A percentile compares a stretch with the other conserved stretches of the same genome.
Evolutionary conservation across 106 monocot species (phyloP).

Genomic region (Iris macrosiphon): DNA sequence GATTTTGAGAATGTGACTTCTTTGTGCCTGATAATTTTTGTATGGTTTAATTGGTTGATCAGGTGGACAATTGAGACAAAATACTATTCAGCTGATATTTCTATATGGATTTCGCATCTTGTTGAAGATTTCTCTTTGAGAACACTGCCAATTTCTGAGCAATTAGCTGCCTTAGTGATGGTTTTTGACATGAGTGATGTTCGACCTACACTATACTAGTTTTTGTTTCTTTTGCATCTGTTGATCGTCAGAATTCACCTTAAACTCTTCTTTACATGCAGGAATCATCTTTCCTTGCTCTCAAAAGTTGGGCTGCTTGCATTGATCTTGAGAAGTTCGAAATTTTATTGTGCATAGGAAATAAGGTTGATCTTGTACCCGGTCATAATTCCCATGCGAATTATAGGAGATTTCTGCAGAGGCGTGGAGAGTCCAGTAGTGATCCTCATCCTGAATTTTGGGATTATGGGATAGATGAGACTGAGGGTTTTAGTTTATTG

Average conservation of each 20-base stretch:
- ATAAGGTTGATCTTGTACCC: slow-evolving; percentile 88
- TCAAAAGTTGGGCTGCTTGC: slow-evolving; percentile 57
- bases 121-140: slow-evolving; percentile 53
- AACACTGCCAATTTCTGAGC: slow-evolving; percentile 30
- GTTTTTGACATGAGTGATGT: slow-evolving; percentile 98
- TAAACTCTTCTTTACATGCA: slow-evolving; percentile 18
- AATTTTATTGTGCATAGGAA: slow-evolving; percentile 88
- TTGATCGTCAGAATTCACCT: not conserved
- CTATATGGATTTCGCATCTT: slow-evolving; percentile 79
- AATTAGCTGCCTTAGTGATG: slow-evolving; percentile 81
- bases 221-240: slow-evolving; percentile 2
- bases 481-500: slow-evolving; percentile 68
- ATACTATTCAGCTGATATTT: slow-evolving; percentile 90
- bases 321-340: slow-evolving; percentile 66
- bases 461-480: slow-evolving; percentile 76
- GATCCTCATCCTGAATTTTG: slow-evolving; percentile 63
- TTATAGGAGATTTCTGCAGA: slow-evolving; percentile 71
- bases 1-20: not conserved
- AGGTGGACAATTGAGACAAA: slow-evolving; percentile 98
- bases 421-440: slow-evolving; percentile 37
- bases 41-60: slow-evolving; percentile 20
- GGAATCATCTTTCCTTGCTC: slow-evolving; percentile 65
- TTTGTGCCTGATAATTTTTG: not conserved
- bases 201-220: slow-evolving; percentile 5
- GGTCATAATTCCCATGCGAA: slow-evolving; percentile 83